Base-by-base conservation (phyloP, 441 rosid species). In the Jatropha podagrica region DNA sequence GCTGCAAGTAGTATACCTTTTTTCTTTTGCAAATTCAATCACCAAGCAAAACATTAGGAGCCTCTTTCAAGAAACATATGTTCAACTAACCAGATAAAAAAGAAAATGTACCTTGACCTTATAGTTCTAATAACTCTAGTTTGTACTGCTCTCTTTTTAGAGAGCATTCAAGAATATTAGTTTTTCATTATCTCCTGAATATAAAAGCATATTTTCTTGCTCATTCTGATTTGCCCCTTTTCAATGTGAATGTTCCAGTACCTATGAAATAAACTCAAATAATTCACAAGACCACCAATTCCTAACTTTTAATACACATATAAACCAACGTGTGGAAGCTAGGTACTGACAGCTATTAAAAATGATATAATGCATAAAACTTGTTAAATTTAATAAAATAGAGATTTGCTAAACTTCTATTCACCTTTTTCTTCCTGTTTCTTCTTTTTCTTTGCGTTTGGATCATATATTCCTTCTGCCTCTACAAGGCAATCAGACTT, bases 381-480 rank as follows among this genome's bases (percentile, higher is more conserved):
- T 12, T 3, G 58, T 65, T 3, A 40, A 26, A 58, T 56, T 12
- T 7, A 42, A 32, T 46, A 61, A 14, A 15, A 13, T 26, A 20
- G 9, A 52, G n/a, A 72, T 49, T 20, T 38, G 27, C 12, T 38
- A 7, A 8, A 63, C 40, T 60, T 68, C 17, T 42, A 40, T 42
- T 74, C 65, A 95, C 97, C 92, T 85, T 87, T 90, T 54, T 94
- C 97, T 79, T 96, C 94, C 82, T 92, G 95, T 83, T 89, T 92
- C 88, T 86, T 96, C 90, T 87, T 96, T 87, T 89, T 96, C 89
- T 90, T 96, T 77, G 93, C 97, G 78, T 83, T 90, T 42, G 91
- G 88, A 75, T 88, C 90, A 46, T 83, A 94, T 76, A 91, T 85
- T 79, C 98, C 98, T 73, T 94, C 98, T 0, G 81, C 94, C 79